A percentile compares a stretch with the other conserved stretches of the same genome.
Evolutionary conservation across 164 flowering plant species (phyloP).

Genomic region (Euptelea pleiosperma): DNA sequence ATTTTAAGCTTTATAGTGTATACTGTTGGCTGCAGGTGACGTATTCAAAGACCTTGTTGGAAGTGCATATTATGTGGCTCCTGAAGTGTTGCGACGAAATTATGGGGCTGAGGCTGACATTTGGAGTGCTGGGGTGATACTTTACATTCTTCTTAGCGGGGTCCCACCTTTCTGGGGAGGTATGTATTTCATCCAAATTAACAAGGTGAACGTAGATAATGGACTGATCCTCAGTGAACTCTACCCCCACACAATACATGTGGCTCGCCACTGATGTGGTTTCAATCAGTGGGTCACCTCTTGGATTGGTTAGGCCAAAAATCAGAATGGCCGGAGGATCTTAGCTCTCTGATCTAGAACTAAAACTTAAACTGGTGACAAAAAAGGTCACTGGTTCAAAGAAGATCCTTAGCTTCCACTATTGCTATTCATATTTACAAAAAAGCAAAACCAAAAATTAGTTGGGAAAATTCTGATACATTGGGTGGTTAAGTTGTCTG

Average conservation of each 20-base stretch:
- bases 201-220: background rate
- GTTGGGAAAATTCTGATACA: too few species aligned
- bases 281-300: background rate
- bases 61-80: conserved; percentile 97
- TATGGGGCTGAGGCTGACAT: conserved; percentile 93
- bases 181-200: conserved; percentile 17
- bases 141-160: conserved; percentile 88
- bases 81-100: conserved; percentile 73
- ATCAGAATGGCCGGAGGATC: background rate
- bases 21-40: conserved; percentile 54
- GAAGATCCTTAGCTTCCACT: too few species aligned
- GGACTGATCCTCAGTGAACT: background rate
- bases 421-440: too few species aligned
- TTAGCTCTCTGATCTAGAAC: too few species aligned
- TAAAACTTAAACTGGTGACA: too few species aligned
- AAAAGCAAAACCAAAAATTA: too few species aligned
- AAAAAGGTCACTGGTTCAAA: too few species aligned
- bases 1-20: background rate
- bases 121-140: conserved; percentile 97
- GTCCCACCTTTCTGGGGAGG: conserved; percentile 99
- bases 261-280: background rate
- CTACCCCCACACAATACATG: background rate
- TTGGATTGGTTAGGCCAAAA: background rate
- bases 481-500: too few species aligned
- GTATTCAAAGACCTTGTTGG: conserved; percentile 89